Percentiles rank a stretch among this genome's conserved stretches.
These are phyloP conservation scores for Rossbeevera mucosa DNA, from an alignment of 768 basidiomycete species.

Conservation along the genomic window DNA sequence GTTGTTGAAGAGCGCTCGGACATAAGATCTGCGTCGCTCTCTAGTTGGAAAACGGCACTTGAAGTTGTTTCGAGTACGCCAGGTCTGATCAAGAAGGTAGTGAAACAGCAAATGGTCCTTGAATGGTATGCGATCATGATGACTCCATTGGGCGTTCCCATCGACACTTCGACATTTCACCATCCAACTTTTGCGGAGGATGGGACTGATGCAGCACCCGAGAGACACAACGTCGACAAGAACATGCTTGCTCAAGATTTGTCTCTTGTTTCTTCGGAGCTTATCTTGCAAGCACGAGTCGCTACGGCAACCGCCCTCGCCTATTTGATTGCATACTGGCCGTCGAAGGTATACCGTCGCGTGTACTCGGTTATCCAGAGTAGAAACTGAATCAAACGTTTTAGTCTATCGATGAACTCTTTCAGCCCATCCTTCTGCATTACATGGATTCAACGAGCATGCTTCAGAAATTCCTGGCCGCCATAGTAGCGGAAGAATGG, in stretches of 20 bases:
- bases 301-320: constrained; percentile 77
- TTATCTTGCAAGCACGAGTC: constrained; percentile 74
- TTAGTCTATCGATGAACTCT: constrained; percentile 56
- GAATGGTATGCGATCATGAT: constrained; percentile 88
- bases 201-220: constrained; percentile 41
- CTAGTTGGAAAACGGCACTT: constrained; percentile 72
- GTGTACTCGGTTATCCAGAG: neutral
- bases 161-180: constrained; percentile 70
- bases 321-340: constrained; percentile 63
- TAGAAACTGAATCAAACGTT: neutral
- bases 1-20: constrained; percentile 87
- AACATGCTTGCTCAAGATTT: constrained; percentile 90
- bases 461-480: constrained; percentile 84
- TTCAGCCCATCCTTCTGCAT: constrained; percentile 69
- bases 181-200: constrained; percentile 49
- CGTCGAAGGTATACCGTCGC: constrained; percentile 41
- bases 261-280: constrained; percentile 71
- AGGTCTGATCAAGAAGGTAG: constrained; percentile 47
- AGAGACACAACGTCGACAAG: constrained; percentile 94
- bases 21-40: constrained; percentile 67
- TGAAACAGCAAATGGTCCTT: constrained; percentile 57
- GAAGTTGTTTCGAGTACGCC: constrained; percentile 44
- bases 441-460: constrained; percentile 87
- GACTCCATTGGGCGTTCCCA: constrained; percentile 80
- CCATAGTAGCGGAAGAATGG: constrained; percentile 91